Evolutionary conservation across 768 basidiomycete genomes (phyloP).

Genomic region (Russula virescens): DNA sequence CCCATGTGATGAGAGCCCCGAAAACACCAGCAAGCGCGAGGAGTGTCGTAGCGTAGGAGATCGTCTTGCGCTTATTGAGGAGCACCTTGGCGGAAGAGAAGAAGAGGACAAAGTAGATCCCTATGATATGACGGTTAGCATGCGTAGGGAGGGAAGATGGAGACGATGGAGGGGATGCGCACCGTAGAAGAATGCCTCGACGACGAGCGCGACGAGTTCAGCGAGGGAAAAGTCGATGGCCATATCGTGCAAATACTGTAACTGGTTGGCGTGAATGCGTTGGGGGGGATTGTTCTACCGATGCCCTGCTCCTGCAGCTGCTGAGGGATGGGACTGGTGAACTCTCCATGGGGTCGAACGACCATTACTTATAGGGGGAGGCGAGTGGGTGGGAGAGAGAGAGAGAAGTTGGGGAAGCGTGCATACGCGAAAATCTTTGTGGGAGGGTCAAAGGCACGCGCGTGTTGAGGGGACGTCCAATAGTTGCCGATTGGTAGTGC

Average conservation of each 20-base stretch:
- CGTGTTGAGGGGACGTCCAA: too few relatives aligned
- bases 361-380: too few relatives aligned
- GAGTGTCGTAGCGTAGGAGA: constrained; percentile 5
- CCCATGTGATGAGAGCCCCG: constrained; percentile 22
- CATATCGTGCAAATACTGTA: constrained; percentile 8
- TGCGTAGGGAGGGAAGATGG: neutral
- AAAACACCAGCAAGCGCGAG: constrained; percentile 15
- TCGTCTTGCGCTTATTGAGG: constrained; percentile 16
- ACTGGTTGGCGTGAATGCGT: neutral
- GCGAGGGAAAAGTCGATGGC: constrained; percentile 20
- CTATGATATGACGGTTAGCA: too few relatives aligned
- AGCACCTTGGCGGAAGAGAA: constrained; percentile 9
- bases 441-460: constrained; percentile 7
- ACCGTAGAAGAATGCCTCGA: constrained; percentile 21
- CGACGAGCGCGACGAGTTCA: constrained; percentile 19
- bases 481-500: too few relatives aligned
- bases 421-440: neutral
- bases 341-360: too few relatives aligned
- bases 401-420: too few relatives aligned
- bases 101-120: constrained; percentile 16
- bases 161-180: neutral
- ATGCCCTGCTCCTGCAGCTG: neutral
- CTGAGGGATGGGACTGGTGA: neutral
- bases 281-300: too few relatives aligned
- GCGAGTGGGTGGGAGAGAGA: too few relatives aligned